Evolutionary conservation across 257 asterid species (phyloP), one percentile per base, ranked within the genome.

Genomic region (Rubia yunnanensis): DNA sequence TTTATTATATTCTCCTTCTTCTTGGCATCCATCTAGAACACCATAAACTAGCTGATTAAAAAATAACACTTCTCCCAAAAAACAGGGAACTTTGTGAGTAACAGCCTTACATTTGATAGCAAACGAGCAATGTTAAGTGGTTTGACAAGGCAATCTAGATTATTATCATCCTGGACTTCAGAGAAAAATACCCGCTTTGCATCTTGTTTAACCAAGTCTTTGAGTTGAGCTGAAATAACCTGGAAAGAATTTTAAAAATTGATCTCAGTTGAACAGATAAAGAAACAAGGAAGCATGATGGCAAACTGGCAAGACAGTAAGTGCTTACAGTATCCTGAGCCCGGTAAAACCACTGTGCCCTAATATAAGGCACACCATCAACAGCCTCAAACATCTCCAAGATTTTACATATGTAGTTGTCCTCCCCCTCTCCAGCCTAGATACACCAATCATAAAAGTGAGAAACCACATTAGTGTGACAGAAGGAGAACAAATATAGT

Each of bases 311-410:
- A 3, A 4, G 10, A n/a, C n/a, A 15, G 20, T 7, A 10, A 1
- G 17, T 34, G 49, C 87, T 72, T 74, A 92, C 98, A 38, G 98
- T 92, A 56, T 92, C 98, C 30, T 30, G 44, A 2, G 94, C 82
- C 66, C 97, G 72, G 30, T 92, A 87, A 72, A 73, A 92, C 96
- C 96, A 89, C 28, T 81, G 96, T 26, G 96, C 91, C 0, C 78
- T 74, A 55, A 89, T 84, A 13, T 76, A 67, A 38, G 5, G 64
- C 1, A 76, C 63, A 35, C 86, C 88, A 66, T 92, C 82, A 3
- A 68, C 66, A 10, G 80, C 86, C 72, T 85, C 72, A 64, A 89
- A 92, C 57, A 92, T 24, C 72, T 92, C 98, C 3, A 79, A 68
- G 1, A 92, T 87, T 81, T 80, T 89, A 53, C 98, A 74, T 0